phyloP scores from a whole-genome alignment of 768 basidiomycete species.

The Termitomyces sp. region DNA sequence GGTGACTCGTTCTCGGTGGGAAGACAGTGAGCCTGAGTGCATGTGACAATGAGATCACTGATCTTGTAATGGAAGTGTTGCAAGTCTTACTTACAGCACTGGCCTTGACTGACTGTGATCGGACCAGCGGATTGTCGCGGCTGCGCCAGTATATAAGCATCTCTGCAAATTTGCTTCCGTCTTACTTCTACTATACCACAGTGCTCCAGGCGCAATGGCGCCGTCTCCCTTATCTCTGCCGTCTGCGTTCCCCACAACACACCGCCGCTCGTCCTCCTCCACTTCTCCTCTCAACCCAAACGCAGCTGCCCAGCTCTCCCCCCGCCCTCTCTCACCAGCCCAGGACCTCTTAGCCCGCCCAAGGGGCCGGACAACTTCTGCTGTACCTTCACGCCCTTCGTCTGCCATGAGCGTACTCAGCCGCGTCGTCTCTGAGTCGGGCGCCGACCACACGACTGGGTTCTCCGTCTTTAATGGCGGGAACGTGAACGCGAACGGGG shows the following conservation, averaged over 20 bases:
- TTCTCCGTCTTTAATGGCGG: constrained; percentile 1
- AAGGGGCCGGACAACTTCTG: constrained; percentile 7
- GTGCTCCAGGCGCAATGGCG: not conserved
- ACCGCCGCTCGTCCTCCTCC: not conserved
- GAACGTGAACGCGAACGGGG: not conserved
- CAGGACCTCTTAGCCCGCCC: not conserved
- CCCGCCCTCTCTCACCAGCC: not conserved
- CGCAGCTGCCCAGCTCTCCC: not conserved
- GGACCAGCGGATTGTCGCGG: no score
- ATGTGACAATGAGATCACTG: no score
- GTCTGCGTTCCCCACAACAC: not conserved
- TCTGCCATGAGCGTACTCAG: no score
- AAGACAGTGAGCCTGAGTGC: no score
- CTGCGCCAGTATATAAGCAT: not conserved
- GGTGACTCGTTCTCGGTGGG: no score
- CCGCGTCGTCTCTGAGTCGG: no score
- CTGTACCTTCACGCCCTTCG: not conserved
- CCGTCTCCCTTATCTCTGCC: not conserved
- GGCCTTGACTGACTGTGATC: not conserved
- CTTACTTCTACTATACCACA: not conserved
- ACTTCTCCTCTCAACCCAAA: constrained; percentile 4
- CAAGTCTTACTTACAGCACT: no score
- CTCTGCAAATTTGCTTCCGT: not conserved
- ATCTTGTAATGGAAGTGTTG: no score
- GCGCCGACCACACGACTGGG: not conserved